Percentiles rank a stretch among this genome's conserved stretches.
These are phyloP conservation scores for Scutellaria galericulata DNA, from an alignment of 257 asterid genomes.

Conservation along the genomic window DNA sequence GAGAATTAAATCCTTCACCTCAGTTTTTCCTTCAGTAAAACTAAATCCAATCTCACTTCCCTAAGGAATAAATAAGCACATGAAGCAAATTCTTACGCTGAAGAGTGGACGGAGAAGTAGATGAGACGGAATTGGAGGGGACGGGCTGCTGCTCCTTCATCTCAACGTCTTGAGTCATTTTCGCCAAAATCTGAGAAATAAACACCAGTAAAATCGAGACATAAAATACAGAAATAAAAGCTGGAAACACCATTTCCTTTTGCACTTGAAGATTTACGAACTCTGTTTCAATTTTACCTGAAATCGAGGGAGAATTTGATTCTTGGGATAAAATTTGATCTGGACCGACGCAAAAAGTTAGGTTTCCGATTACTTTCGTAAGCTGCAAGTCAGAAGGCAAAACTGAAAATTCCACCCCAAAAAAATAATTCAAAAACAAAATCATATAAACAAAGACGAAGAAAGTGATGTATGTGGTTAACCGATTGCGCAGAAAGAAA, in stretches of 20 bases:
- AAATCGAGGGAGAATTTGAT: constrained; percentile 16
- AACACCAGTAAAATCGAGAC: constrained; percentile 34
- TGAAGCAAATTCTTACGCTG: constrained; percentile 51
- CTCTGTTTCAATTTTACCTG: constrained; percentile 30
- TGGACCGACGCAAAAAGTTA: constrained; percentile 29
- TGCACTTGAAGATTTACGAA: constrained; percentile 10
- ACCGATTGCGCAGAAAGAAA: constrained; percentile 7
- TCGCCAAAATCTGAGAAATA: constrained; percentile 50
- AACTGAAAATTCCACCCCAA: not conserved
- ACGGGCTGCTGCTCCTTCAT: constrained; percentile 78
- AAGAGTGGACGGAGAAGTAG: constrained; percentile 58
- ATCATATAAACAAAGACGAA: not conserved
- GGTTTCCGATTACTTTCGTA: constrained; percentile 50
- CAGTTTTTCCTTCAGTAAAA: constrained; percentile 11
- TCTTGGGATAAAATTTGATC: constrained; percentile 34
- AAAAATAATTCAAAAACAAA: not conserved
- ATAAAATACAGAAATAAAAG: constrained; percentile 35
- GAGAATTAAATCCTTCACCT: not conserved
- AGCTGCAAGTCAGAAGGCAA: constrained; percentile 41
- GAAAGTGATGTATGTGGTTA: not conserved
- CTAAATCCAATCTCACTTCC: not conserved
- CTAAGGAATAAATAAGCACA: not conserved
- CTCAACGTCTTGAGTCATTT: constrained; percentile 91
- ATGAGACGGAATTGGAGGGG: constrained; percentile 50
- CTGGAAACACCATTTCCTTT: constrained; percentile 30